These are phyloP conservation scores for Stachybotrys chartarum DNA, from an alignment of 2,329 filamentous ascomycete genomes.

Conservation along the genomic window DNA sequence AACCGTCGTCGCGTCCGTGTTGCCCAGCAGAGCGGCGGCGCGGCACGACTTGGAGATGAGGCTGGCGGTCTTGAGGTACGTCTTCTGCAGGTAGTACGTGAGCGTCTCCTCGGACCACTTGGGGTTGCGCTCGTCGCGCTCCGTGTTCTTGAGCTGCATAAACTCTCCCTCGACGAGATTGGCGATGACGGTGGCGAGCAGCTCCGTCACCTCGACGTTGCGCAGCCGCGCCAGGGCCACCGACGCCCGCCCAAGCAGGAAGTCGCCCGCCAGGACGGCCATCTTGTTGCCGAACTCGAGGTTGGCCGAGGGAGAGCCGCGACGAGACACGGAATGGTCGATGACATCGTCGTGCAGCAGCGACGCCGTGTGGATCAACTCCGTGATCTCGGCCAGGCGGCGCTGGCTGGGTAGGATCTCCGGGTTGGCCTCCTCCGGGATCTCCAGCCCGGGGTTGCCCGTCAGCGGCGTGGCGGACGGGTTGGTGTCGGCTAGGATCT, in stretches of 20 bases:
- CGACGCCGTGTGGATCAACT: conserved; percentile 94
- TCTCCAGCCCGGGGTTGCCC: conserved; percentile 25
- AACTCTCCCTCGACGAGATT: conserved; percentile 98
- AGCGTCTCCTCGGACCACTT: conserved; percentile 83
- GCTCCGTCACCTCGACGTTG: conserved; percentile 89
- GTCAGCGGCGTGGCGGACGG: conserved; percentile 48
- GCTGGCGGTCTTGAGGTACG: conserved; percentile 93
- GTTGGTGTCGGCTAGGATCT: conserved; percentile 72
- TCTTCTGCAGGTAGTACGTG: conserved; percentile 94
- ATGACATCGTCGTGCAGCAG: conserved; percentile 98
- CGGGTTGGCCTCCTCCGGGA: conserved; percentile 33
- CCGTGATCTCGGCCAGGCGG: conserved; percentile 90
- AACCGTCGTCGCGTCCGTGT: conserved; percentile 68
- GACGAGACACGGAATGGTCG: conserved; percentile 79
- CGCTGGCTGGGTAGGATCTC: conserved; percentile 90
- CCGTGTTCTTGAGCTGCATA: conserved; percentile 98
- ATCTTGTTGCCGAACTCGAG: conserved; percentile 98
- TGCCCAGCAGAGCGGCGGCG: conserved; percentile 78
- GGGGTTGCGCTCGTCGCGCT: conserved; percentile 76
- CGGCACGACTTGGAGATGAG: conserved; percentile 95
- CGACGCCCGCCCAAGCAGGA: conserved; percentile 85
- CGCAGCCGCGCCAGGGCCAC: conserved; percentile 85
- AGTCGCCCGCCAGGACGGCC: conserved; percentile 96
- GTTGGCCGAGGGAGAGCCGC: conserved; percentile 82
- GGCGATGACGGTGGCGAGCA: conserved; percentile 91